Base-by-base conservation (phyloP, 306 rosid genomes). In the Prunus armeniaca region DNA sequence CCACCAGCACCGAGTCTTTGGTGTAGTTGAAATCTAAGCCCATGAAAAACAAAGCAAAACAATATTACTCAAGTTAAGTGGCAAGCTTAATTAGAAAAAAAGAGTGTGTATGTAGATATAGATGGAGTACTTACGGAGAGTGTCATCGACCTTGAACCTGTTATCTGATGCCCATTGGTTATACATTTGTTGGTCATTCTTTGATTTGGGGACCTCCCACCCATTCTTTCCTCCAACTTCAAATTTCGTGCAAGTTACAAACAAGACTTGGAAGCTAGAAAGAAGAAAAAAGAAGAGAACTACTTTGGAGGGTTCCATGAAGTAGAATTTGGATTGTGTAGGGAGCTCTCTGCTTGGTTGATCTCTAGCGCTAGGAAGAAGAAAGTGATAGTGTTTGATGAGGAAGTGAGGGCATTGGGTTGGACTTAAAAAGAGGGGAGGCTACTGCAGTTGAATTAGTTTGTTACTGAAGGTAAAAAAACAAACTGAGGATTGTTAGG, bases 111-210 rank as follows among this genome's bases (percentile, higher is more conserved):
- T 38, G 43, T 38, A 38, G 43, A 38, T 38, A 38, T 7, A 38
- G 43, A 38, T 5, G 43, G 28, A 14, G 20, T 45, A 93, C 96
- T 91, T 83, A 91, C 98, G 74, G 41, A 94, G 56, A 50, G 89
- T 84, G 82, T 94, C 98, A 13, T 79, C 46, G 12, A 92, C 79
- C 32, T 67, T 79, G 88, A 94, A 92, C 81, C 98, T 80, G 78
- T 87, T 87, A 2, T 67, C 67, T 11, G 97, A 90, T 2, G 97
- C 98, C 97, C 98, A 94, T 2, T 85, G 76, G 74, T 89, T 87
- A 82, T 85, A 94, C 57, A 73, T 50, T 12, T 78, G 80, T 32
- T 65, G 49, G 13, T 76, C 74, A 6, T 82, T 79, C 54, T 75
- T 84, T 20, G 90, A 79, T 17, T 70, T 82, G 3, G 97, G 97